These are phyloP conservation scores for Deinandra increscens DNA, from an alignment of 129 eudicot genomes.

Conservation along the genomic window DNA sequence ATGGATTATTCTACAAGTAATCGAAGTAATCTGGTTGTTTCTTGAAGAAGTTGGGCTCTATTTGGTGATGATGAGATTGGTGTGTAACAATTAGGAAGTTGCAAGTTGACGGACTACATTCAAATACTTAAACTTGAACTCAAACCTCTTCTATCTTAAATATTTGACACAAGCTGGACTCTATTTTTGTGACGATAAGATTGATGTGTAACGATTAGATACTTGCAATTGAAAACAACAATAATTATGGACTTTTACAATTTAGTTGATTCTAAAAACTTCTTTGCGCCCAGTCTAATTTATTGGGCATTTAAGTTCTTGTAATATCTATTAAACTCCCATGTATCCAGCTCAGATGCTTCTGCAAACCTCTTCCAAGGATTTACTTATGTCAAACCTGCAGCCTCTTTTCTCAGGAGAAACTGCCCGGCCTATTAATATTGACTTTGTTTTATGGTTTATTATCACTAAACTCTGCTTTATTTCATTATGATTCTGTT, in stretches of 20 bases:
- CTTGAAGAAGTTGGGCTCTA: constrained; percentile 21
- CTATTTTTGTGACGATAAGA: constrained; percentile 1
- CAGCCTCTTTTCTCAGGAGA: constrained; percentile 52
- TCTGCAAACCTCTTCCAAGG: constrained; percentile 59
- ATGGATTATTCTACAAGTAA: too few species aligned
- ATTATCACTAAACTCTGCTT: neutral
- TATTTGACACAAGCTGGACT: neutral
- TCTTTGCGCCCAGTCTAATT: too few species aligned
- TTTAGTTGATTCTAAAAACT: neutral
- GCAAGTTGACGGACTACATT: too few species aligned
- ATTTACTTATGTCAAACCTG: constrained; percentile 73
- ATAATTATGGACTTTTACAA: neutral
- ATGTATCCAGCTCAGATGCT: constrained; percentile 63
- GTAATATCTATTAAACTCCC: constrained; percentile 55
- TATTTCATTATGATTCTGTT: neutral
- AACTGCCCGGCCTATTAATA: constrained; percentile 40
- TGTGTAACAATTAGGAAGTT: too few species aligned
- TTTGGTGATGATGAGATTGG: too few species aligned
- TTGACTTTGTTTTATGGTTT: neutral
- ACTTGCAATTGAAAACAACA: neutral
- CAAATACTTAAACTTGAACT: too few species aligned
- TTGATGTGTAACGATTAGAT: neutral
- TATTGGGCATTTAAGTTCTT: too few species aligned
- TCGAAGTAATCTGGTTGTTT: neutral
- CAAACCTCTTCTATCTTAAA: too few species aligned